A percentile compares a stretch with the other conserved stretches of the same genome.
phyloP scores from a whole-genome alignment of 768 basidiomycete genomes.

The Chalciporus piperatus region DNA sequence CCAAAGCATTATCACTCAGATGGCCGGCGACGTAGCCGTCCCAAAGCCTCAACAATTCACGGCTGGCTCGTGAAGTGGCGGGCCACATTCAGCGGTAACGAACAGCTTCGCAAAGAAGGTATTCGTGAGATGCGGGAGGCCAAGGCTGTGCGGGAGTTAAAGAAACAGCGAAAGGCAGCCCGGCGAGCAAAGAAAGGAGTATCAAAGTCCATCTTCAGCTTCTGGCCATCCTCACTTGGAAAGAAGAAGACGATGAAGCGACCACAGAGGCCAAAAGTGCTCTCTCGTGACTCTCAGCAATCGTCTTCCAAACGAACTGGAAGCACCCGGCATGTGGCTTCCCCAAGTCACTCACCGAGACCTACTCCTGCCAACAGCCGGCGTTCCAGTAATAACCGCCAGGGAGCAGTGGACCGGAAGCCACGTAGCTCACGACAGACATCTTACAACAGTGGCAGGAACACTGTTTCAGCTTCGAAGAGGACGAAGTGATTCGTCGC shows the following conservation, averaged over 20 bases:
- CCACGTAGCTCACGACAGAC: conserved; percentile 19
- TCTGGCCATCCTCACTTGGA: conserved; percentile 28
- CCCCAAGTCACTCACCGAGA: conserved; percentile 17
- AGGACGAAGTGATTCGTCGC: conserved; percentile 6
- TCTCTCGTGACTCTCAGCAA: conserved; percentile 6
- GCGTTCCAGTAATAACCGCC: conserved; percentile 18
- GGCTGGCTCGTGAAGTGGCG: conserved; percentile 81
- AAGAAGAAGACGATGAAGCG: conserved; percentile 9
- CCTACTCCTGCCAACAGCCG: conserved; percentile 13
- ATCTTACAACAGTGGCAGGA: conserved; percentile 14
- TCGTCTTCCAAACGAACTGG: conserved; percentile 10
- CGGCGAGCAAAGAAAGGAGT: conserved; percentile 15
- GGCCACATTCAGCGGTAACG: conserved; percentile 65
- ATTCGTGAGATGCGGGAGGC: conserved; percentile 72
- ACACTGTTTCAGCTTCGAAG: conserved; percentile 2
- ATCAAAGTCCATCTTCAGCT: conserved; percentile 16
- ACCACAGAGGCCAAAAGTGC: conserved; percentile 8
- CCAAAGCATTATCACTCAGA: conserved; percentile 33
- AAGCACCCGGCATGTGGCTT: conserved; percentile 11
- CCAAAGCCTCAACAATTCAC: conserved; percentile 59
- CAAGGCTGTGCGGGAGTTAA: conserved; percentile 29
- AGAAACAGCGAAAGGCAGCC: conserved; percentile 25
- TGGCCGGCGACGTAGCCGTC: conserved; percentile 44
- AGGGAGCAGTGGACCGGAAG: conserved; percentile 1
- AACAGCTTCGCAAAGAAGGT: conserved; percentile 59